These are phyloP conservation scores for Yarrowia hollandica DNA, from an alignment of 805 yeast species.

Conservation along the genomic window DNA sequence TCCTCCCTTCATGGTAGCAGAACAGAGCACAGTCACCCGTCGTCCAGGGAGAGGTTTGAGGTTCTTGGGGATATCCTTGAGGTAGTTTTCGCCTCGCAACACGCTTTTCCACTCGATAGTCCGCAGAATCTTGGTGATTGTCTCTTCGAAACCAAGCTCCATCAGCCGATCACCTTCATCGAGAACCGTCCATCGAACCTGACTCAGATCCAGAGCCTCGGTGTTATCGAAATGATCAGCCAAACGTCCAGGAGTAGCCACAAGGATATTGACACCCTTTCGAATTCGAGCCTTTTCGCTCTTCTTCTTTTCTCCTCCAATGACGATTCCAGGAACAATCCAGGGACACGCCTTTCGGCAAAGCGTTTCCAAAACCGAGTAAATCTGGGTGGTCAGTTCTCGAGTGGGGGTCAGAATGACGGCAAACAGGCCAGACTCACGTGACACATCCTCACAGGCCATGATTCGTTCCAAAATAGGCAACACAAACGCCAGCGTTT, in stretches of 20 bases:
- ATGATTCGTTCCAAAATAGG: slow-evolving; percentile 79
- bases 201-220: slow-evolving; percentile 63
- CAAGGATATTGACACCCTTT: slow-evolving; percentile 93
- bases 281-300: slow-evolving; percentile 93
- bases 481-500: slow-evolving; percentile 81
- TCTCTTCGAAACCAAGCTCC: slow-evolving; percentile 96
- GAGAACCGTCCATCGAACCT: slow-evolving; percentile 80
- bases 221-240: slow-evolving; percentile 95
- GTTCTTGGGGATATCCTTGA: slow-evolving; percentile 37
- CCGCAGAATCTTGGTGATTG: slow-evolving; percentile 71
- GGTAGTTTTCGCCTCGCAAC: slow-evolving; percentile 41
- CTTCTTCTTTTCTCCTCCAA: slow-evolving; percentile 98
- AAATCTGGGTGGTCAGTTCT: slow-evolving; percentile 89
- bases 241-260: slow-evolving; percentile 96
- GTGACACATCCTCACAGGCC: slow-evolving; percentile 49
- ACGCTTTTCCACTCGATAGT: slow-evolving; percentile 52
- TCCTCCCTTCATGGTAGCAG: slow-evolving; percentile 86
- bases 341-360: slow-evolving; percentile 66
- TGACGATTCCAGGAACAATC: slow-evolving; percentile 92
- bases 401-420: slow-evolving; percentile 89
- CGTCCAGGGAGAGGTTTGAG: slow-evolving; percentile 64
- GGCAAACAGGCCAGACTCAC: slow-evolving; percentile 86
- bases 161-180: slow-evolving; percentile 97
- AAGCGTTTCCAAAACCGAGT: slow-evolving; percentile 71
- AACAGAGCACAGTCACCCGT: slow-evolving; percentile 81